Percentiles rank a stretch among this genome's conserved stretches.
phyloP scores from a whole-genome alignment of 2,329 filamentous ascomycete species.

The Amphichorda felina region DNA sequence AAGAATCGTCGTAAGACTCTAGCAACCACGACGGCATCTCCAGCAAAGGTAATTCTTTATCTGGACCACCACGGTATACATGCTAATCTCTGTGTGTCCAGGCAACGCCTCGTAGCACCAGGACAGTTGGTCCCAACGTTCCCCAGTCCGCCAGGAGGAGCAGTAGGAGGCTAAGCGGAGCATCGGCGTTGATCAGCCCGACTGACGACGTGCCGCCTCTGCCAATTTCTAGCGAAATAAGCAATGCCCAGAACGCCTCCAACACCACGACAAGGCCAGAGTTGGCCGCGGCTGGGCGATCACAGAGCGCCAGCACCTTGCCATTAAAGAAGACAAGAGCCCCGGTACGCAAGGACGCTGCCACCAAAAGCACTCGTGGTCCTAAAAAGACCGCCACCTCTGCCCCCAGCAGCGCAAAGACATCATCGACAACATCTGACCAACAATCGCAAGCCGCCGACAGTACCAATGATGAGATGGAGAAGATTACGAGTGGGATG shows the following conservation, averaged over 20 bases:
- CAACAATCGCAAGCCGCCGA: conserved; percentile 5
- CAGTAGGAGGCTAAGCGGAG: conserved; percentile 36
- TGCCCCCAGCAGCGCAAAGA: conserved; percentile 1
- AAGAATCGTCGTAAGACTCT: conserved; percentile 51
- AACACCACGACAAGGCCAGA: conserved; percentile 3
- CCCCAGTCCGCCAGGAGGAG: conserved; percentile 18
- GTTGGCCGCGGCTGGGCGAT: conserved; percentile 1
- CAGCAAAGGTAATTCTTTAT: conserved; percentile 15
- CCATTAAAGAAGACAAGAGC: conserved; percentile 49
- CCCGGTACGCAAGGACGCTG: conserved; percentile 30
- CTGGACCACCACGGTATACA: background rate
- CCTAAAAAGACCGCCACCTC: conserved; percentile 21
- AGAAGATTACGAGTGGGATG: conserved; percentile 44
- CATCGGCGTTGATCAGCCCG: conserved; percentile 22
- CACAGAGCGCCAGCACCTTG: conserved; percentile 16
- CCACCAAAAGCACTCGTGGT: conserved; percentile 16
- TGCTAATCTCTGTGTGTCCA: conserved; percentile 15
- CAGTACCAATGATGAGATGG: conserved; percentile 27
- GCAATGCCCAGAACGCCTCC: background rate
- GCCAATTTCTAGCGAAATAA: background rate
- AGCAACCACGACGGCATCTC: conserved; percentile 26
- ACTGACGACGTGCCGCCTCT: conserved; percentile 9
- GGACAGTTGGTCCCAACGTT: conserved; percentile 11
- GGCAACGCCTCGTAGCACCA: conserved; percentile 15
- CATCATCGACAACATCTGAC: conserved; percentile 7